Evolutionary conservation across 2,329 filamentous ascomycete genomes (phyloP), one percentile per base, ranked within the genome.

Genomic region (Fusarium fracticaudum): DNA sequence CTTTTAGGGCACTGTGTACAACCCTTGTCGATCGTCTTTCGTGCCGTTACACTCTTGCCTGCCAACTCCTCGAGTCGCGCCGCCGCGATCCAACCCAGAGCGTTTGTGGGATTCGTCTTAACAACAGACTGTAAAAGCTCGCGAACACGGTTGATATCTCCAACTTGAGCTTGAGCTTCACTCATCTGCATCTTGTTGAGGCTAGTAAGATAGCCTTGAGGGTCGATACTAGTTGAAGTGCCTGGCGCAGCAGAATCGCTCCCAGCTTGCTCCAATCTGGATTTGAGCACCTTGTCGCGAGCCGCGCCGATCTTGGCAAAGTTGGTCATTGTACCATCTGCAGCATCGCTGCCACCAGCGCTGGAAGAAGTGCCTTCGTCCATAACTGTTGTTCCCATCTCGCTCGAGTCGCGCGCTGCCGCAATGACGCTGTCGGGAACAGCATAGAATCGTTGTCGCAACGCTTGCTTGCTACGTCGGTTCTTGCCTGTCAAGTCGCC

Each of bases 291-390:
- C 83, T 98, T 98, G 85, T 98, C 94, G 85, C 96, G 91, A 26
- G 96, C 97, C 50, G 95, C 95, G 83, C 97, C 96, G 72, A 99
- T 98, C 82, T 98, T 94, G 50, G 96, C 96, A 81, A 99, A 99
- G 81, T 99, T 98, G 17, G 96, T 99, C 90, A 98, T 96, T 3
- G 95, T 97, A 5, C 96, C 95, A 79, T 98, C 95, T 66, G 91
- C 89, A 35, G 82, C 84, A 54, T 87, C 84, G 18, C 71, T 71
- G 10, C 72, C 71, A 8, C 72, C 72, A 17, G 75, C 69, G 37
- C 73, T 74, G 6, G 81, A 77, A n/a, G 87, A 83, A 4, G 85
- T 82, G 4, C 91, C 93, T 69, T 98, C 95, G 43, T 97, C 94
- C 50, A 91, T 88, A n/a, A 99, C 91, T 1, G 94, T 97, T 4